A percentile compares a stretch with the other conserved stretches of the same genome.
Conservation (phyloP, 208 protist species). For the Crithidia fasciculata region DNA sequence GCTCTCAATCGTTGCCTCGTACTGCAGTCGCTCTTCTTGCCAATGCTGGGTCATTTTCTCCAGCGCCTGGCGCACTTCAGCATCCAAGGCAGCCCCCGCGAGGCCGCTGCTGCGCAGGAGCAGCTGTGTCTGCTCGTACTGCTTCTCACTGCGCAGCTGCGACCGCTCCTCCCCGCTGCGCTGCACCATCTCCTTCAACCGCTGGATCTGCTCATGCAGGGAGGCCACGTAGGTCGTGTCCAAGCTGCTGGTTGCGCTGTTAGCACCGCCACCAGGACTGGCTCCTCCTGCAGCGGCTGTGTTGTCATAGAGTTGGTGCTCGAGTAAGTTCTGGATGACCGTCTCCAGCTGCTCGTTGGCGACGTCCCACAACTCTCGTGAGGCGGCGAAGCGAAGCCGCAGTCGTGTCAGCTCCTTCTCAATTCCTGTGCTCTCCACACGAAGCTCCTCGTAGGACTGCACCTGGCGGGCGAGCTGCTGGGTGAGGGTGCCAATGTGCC, state of each 20-base stretch:
- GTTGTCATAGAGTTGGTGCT: constrained; percentile 24
- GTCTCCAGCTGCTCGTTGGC: constrained; percentile 31
- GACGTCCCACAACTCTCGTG: constrained; percentile 37
- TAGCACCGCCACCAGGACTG: background rate
- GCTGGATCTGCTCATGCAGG: constrained; percentile 41
- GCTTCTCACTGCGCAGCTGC: constrained; percentile 21
- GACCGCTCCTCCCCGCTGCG: constrained; percentile 36
- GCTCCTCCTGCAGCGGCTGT: background rate
- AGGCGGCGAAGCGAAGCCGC: constrained; percentile 31
- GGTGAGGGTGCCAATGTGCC: constrained; percentile 22
- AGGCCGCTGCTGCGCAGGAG: constrained; percentile 12
- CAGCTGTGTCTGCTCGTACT: constrained; percentile 23
- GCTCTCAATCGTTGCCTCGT: constrained; percentile 30
- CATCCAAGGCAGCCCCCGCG: background rate
- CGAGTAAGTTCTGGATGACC: constrained; percentile 40
- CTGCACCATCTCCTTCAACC: constrained; percentile 40
- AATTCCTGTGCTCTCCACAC: constrained; percentile 39
- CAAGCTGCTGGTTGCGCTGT: background rate
- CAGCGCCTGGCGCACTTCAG: constrained; percentile 5
- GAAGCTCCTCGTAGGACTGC: constrained; percentile 32
- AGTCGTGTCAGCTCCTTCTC: constrained; percentile 36
- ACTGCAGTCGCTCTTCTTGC: constrained; percentile 23
- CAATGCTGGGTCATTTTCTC: constrained; percentile 21
- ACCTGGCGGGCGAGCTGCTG: constrained; percentile 24
- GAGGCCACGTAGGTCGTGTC: constrained; percentile 37